These are phyloP conservation scores for Tetraselmis chui DNA, from an alignment of 139 green algal genomes.

Conservation along the genomic window DNA sequence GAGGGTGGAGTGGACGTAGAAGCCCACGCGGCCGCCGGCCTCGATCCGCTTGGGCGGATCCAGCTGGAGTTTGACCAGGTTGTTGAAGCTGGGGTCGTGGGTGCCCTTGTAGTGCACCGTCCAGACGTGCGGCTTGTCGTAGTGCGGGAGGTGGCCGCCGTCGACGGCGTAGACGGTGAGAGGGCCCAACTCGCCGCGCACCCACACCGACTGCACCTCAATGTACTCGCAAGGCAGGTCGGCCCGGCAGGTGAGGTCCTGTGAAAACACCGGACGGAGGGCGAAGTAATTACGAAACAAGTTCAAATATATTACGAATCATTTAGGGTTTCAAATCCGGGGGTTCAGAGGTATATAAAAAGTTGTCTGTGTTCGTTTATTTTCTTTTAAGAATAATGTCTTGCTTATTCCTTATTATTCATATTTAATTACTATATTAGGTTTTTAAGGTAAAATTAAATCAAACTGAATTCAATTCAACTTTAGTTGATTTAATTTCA, in stretches of 20 bases:
- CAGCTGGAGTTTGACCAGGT: neutral
- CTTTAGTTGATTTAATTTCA: too few species aligned
- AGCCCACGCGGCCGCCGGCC: neutral
- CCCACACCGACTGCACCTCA: neutral
- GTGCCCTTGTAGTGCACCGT: neutral
- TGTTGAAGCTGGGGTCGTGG: neutral
- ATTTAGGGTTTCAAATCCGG: too few species aligned
- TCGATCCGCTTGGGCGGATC: neutral
- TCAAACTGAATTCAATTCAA: too few species aligned
- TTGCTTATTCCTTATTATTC: too few species aligned
- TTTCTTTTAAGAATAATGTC: too few species aligned
- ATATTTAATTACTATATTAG: too few species aligned
- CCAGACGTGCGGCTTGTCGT: neutral
- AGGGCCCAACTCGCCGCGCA: neutral
- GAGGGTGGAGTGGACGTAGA: conserved; percentile 8
- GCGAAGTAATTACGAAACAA: too few species aligned
- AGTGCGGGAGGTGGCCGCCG: neutral
- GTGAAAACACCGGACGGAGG: too few species aligned
- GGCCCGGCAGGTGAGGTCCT: neutral
- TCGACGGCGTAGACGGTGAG: neutral
- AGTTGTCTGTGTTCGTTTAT: too few species aligned
- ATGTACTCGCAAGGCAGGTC: neutral
- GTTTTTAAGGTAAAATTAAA: too few species aligned
- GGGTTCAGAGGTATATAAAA: too few species aligned
- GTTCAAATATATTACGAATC: too few species aligned